Evolutionary conservation across 2,329 filamentous ascomycete species (phyloP).

Genomic region (Aspergillus pseudoviridinutans): DNA sequence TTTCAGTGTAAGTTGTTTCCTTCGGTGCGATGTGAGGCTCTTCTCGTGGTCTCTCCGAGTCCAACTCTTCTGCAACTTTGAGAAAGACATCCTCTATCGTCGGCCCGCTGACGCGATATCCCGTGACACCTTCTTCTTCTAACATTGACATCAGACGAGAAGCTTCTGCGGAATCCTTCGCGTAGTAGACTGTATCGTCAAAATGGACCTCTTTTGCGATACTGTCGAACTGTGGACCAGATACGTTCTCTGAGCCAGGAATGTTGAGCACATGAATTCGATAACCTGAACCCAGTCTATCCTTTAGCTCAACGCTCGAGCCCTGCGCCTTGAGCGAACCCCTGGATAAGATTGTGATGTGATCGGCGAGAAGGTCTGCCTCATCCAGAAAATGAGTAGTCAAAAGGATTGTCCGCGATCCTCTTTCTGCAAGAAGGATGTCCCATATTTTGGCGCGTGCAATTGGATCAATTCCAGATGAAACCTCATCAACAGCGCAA

Average conservation of each 20-base stretch:
- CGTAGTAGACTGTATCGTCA: slow-evolving; percentile 69
- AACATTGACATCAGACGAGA: slow-evolving; percentile 67
- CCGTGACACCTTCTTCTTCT: slow-evolving; percentile 62
- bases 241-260: slow-evolving; percentile 46
- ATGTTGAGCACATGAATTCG: slow-evolving; percentile 69
- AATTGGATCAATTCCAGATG: slow-evolving; percentile 80
- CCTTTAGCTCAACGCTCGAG: slow-evolving; percentile 81
- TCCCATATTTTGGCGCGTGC: slow-evolving; percentile 91
- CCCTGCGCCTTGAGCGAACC: slow-evolving; percentile 77
- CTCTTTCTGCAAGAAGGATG: slow-evolving; percentile 80
- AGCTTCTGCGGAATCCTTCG: slow-evolving; percentile 65
- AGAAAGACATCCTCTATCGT: slow-evolving; percentile 93
- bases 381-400: slow-evolving; percentile 95
- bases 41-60: slow-evolving; percentile 17
- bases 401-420: slow-evolving; percentile 74
- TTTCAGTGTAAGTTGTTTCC: slow-evolving; percentile 9
- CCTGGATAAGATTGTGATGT: slow-evolving; percentile 83
- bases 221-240: slow-evolving; percentile 48
- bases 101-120: slow-evolving; percentile 83
- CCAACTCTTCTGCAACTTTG: slow-evolving; percentile 75
- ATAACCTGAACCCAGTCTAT: slow-evolving; percentile 77
- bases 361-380: slow-evolving; percentile 82
- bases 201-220: slow-evolving; percentile 58
- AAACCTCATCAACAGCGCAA: slow-evolving; percentile 89
- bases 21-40: slow-evolving; percentile 8